Conservation (phyloP, 148 eudicot genomes). For the Chenopodium formosanum region DNA sequence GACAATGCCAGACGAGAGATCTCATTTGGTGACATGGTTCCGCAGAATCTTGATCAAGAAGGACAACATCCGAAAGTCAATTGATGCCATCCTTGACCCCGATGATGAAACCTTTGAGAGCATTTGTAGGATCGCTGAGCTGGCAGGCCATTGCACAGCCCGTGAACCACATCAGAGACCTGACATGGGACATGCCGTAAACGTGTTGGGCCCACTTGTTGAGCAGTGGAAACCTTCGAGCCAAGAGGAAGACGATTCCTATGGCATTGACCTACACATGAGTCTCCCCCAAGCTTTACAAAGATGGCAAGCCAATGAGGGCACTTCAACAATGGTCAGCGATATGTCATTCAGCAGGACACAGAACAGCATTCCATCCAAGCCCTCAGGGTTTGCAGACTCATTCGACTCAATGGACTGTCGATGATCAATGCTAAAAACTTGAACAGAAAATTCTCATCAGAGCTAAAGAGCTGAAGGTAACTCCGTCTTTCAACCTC, state of each 20-base stretch:
- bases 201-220: conserved; percentile 35
- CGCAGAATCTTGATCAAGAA: conserved; percentile 55
- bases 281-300: conserved; percentile 37
- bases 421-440: conserved; percentile 25
- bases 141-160: conserved; percentile 41
- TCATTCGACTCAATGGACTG: conserved; percentile 49
- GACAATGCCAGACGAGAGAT: conserved; percentile 51
- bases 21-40: conserved; percentile 68
- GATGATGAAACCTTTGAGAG: conserved; percentile 42
- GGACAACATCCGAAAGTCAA: conserved; percentile 46
- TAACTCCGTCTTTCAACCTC: background rate
- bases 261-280: conserved; percentile 33
- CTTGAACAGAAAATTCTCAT: background rate
- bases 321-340: conserved; percentile 40
- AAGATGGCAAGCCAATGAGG: conserved; percentile 36
- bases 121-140: conserved; percentile 32
- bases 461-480: background rate
- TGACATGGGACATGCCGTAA: conserved; percentile 40
- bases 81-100: conserved; percentile 50
- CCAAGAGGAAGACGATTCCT: conserved; percentile 33
- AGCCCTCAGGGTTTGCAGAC: conserved; percentile 58
- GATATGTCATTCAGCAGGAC: conserved; percentile 42
- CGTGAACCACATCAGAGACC: conserved; percentile 44
- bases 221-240: conserved; percentile 37
- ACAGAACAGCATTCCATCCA: conserved; percentile 46